Percentiles rank a stretch among this genome's conserved stretches.
phyloP scores from a whole-genome alignment of 164 flowering plant species.

The Berberis thunbergii region DNA sequence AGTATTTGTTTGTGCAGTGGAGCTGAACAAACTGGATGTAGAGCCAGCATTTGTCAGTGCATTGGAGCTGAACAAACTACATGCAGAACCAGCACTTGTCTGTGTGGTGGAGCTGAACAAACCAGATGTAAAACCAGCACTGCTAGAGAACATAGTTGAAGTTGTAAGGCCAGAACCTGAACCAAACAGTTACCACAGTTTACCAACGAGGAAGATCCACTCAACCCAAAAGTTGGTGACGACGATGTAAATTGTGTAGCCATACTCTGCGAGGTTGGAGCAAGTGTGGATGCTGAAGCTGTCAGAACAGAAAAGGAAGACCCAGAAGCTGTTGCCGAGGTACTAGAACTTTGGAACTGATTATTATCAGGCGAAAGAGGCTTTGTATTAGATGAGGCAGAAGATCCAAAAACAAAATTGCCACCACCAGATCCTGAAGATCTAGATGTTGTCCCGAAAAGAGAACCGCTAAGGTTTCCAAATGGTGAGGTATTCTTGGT shows the following conservation, averaged over 20 bases:
- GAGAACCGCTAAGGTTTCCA: not conserved
- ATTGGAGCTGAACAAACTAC: conserved; percentile 9
- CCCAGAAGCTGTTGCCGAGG: not conserved
- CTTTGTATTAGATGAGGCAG: not conserved
- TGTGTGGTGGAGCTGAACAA: no score
- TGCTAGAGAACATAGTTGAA: conserved; percentile 18
- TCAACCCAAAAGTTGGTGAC: conserved; percentile 29
- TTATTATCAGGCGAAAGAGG: not conserved
- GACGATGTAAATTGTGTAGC: conserved; percentile 43
- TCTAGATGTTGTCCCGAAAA: not conserved
- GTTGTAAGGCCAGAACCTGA: conserved; percentile 18
- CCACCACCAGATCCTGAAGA: not conserved
- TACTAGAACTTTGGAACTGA: not conserved
- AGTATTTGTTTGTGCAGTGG: no score
- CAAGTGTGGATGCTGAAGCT: conserved; percentile 18
- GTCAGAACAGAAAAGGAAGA: conserved; percentile 21
- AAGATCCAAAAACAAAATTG: not conserved
- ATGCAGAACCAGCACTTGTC: no score
- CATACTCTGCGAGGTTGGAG: conserved; percentile 25
- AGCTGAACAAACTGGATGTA: not conserved
- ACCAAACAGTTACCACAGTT: conserved; percentile 25
- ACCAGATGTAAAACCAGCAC: not conserved
- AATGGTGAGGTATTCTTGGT: not conserved
- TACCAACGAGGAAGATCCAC: conserved; percentile 30
- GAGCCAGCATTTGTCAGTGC: not conserved